Base-by-base conservation (phyloP, 805 yeast genomes). In the Metschnikowia drakensbergensis region DNA sequence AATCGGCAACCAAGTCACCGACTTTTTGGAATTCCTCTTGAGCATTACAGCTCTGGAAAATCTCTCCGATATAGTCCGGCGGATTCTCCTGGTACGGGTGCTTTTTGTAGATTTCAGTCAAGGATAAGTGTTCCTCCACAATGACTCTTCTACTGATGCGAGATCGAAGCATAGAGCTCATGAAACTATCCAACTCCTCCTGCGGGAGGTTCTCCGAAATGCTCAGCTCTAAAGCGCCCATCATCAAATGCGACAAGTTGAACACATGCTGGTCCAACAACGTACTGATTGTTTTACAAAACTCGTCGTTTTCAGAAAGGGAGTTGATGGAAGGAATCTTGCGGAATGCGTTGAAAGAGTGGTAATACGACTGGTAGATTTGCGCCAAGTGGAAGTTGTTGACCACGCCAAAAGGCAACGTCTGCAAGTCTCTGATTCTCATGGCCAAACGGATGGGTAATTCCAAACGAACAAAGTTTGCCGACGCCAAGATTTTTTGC, bases 121-220 rank as follows among this genome's bases (percentile, higher is more conserved):
- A 75, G 7, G 94, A 82, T 34, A 88, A 68, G 68, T 94, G 98
- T 63, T 92, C 96, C 68, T 92, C 96, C 37, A 89, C 88, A 53
- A 92, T 85, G 41, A 92, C 85, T 57, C 98, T 74, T 68, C 99
- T 75, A 56, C 96, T 85, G 35, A 92, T 88, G 60, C 99, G 79
- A 4, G 96, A 88, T 47, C 96, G 74, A 37, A 92, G 68, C 76
- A 90, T 77, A 4, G 85, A 77, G 9, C 90, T 82, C 76, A 91
- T 81, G 59, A 91, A 80, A 13, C 68, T 71, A 60, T 92, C 97
- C 54, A 92, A 67, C 40, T 83, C 71, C 1, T 72, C 66, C 49
- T 80, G 83, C 3, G 89, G 84, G 59, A 86, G 75, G 35, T 71
- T 68, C 45, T 74, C 65, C 42, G 84, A 62, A 33, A 84, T 81